Conservation (phyloP, 1,139 yeast species). For the Candida tetrigidarum region DNA sequence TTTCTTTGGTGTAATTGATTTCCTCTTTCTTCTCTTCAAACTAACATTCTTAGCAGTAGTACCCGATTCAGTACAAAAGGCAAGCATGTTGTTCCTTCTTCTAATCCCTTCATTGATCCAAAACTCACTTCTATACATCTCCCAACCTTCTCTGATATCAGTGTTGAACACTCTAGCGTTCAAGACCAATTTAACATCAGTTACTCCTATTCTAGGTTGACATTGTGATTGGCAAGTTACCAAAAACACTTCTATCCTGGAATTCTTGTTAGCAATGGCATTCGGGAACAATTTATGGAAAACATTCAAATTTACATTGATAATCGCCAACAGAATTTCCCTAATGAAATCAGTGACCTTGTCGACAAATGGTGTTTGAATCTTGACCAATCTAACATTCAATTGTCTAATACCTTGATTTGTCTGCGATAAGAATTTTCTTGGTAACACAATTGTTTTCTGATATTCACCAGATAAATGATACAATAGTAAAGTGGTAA, state of each 20-base stretch:
- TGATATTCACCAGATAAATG: constrained; percentile 89
- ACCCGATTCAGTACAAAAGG: constrained; percentile 30
- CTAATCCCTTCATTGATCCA: constrained; percentile 88
- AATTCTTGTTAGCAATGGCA: constrained; percentile 33
- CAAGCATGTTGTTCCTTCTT: constrained; percentile 52
- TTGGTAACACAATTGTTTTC: constrained; percentile 81
- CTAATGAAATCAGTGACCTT: constrained; percentile 49
- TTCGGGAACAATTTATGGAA: constrained; percentile 42
- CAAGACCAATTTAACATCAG: constrained; percentile 70
- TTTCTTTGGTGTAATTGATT: constrained; percentile 26
- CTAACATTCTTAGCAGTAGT: constrained; percentile 14
- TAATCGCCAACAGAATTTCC: constrained; percentile 39
- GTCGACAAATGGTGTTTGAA: constrained; percentile 62
- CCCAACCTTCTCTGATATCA: constrained; percentile 94
- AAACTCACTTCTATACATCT: constrained; percentile 86
- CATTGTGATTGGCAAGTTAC: constrained; percentile 50
- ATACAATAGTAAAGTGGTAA: constrained; percentile 74
- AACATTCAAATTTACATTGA: constrained; percentile 29
- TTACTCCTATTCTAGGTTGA: constrained; percentile 50
- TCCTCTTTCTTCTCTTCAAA: constrained; percentile 40
- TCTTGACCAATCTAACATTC: constrained; percentile 77
- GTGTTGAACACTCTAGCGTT: constrained; percentile 83
- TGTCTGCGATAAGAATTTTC: constrained; percentile 75
- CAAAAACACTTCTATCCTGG: constrained; percentile 46
- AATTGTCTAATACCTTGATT: constrained; percentile 88